A percentile compares a stretch with the other conserved stretches of the same genome.
These are phyloP conservation scores for Coffea humblotiana DNA, from an alignment of 305 asterid species.

Conservation along the genomic window DNA sequence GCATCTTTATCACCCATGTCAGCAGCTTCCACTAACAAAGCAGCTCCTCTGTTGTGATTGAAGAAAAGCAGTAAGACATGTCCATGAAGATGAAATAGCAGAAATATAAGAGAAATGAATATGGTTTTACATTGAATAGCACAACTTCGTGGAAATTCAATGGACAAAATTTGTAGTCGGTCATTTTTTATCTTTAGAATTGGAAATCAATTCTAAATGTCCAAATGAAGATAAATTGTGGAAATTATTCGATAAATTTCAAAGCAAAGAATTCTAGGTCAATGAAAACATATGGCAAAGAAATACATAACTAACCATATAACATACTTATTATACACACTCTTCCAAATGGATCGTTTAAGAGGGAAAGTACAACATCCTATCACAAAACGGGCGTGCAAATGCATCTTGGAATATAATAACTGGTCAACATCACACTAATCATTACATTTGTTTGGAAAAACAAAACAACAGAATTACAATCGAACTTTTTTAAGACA, in stretches of 20 bases:
- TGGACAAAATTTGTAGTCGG: background rate
- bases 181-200: background rate
- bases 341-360: background rate
- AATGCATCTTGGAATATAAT: background rate
- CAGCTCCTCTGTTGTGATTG: conserved; percentile 71
- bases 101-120: background rate
- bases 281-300: background rate
- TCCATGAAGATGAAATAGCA: background rate
- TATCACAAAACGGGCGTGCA: no score
- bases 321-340: background rate
- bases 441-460: background rate
- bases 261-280: background rate
- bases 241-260: no score
- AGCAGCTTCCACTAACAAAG: conserved; percentile 94
- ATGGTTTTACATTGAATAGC: background rate
- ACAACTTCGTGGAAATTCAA: background rate
- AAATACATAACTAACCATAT: background rate
- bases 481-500: background rate
- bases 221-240: background rate
- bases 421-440: background rate
- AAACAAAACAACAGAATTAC: background rate
- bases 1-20: conserved; percentile 97
- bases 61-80: conserved; percentile 16
- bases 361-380: background rate
- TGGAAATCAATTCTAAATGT: background rate